These are phyloP conservation scores for Candida boleticola DNA, from an alignment of 805 yeast genomes.

Conservation along the genomic window DNA sequence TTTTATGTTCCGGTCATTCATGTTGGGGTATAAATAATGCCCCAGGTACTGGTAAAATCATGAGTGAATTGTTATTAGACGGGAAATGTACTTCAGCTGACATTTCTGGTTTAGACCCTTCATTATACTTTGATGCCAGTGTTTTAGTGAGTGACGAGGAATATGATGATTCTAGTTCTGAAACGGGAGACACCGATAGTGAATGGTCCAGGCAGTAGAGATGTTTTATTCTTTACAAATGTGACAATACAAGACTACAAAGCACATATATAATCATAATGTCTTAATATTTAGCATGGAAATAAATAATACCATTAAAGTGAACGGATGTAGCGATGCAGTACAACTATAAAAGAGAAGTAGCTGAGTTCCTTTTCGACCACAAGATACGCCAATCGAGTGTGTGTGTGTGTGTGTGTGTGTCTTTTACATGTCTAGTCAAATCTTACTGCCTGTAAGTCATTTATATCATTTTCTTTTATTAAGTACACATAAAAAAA, in stretches of 20 bases:
- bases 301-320: too few relatives aligned
- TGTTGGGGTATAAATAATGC: conserved; percentile 99
- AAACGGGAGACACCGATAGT: conserved; percentile 7
- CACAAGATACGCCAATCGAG: too few relatives aligned
- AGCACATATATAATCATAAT: too few relatives aligned
- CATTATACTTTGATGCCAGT: conserved; percentile 78
- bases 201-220: conserved; percentile 1
- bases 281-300: too few relatives aligned
- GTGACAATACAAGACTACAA: too few relatives aligned
- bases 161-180: conserved; percentile 4
- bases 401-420: too few relatives aligned
- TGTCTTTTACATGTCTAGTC: too few relatives aligned
- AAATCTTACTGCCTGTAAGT: background rate
- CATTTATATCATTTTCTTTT: conserved; percentile 8
- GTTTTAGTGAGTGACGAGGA: conserved; percentile 31
- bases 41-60: conserved; percentile 91
- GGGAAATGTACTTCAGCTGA: conserved; percentile 79
- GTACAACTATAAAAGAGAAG: too few relatives aligned
- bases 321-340: too few relatives aligned
- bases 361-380: too few relatives aligned
- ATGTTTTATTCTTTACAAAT: too few relatives aligned
- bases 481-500: conserved; percentile 13
- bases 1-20: conserved; percentile 88
- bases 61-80: conserved; percentile 84
- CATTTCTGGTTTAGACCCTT: conserved; percentile 80